Percentiles rank a stretch among this genome's conserved stretches.
Evolutionary conservation across 164 flowering plant species (phyloP).

Genomic region (Umbellularia californica): DNA sequence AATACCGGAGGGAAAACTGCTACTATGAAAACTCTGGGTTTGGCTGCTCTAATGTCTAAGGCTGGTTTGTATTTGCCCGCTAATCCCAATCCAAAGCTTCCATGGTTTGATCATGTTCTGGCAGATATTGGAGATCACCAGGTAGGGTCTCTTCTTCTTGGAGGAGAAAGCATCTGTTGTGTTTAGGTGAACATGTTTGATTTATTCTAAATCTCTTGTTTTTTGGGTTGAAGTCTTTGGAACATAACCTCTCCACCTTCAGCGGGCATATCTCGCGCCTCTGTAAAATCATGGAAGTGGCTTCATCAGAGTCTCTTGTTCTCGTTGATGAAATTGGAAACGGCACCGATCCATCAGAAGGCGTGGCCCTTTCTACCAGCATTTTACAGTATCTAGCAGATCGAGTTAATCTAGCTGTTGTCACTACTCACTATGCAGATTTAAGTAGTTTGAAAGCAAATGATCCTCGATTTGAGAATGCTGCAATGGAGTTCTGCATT

Average conservation of each 20-base stretch:
- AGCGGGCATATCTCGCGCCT: constrained; percentile 87
- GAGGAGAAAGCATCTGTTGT: constrained; percentile 19
- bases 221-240: constrained; percentile 72
- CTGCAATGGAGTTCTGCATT: constrained; percentile 86
- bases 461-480: constrained; percentile 79
- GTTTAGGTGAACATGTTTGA: constrained; percentile 8
- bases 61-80: constrained; percentile 93
- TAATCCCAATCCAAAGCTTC: constrained; percentile 55
- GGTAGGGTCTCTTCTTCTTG: constrained; percentile 47
- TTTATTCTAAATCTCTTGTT: constrained; percentile 35
- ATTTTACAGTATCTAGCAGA: constrained; percentile 72
- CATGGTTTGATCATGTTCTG: constrained; percentile 90
- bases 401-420: constrained; percentile 67
- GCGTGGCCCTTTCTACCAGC: constrained; percentile 87
- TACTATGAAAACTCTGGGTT: constrained; percentile 88
- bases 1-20: constrained; percentile 98
- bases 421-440: constrained; percentile 91
- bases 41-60: constrained; percentile 86
- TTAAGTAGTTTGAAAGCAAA: constrained; percentile 61
- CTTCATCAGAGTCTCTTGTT: constrained; percentile 74
- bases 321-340: constrained; percentile 93
- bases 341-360: constrained; percentile 98
- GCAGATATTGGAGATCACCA: constrained; percentile 97
- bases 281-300: constrained; percentile 64
- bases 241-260: constrained; percentile 91